A percentile compares a stretch with the other conserved stretches of the same genome.
phyloP scores from a whole-genome alignment of 2,329 filamentous ascomycete genomes.

The Sporothrix schenckii region DNA sequence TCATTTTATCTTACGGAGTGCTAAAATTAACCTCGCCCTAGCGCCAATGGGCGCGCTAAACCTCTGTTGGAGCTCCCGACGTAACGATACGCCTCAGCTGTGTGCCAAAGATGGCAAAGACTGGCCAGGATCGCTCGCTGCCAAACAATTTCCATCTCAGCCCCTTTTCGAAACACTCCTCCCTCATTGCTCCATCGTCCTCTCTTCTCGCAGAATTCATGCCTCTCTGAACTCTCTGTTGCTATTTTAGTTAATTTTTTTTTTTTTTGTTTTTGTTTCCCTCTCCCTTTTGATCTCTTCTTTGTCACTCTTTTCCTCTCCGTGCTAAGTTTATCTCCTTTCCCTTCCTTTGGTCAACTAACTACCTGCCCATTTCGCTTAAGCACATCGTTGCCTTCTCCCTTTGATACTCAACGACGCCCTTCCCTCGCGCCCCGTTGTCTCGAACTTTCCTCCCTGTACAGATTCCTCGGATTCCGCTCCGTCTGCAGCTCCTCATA shows the following conservation, averaged over 20 bases:
- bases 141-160: conserved; percentile 18
- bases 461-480: background rate
- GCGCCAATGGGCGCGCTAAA: conserved; percentile 1
- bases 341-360: background rate
- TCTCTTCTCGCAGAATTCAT: background rate
- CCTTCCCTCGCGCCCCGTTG: background rate
- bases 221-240: background rate
- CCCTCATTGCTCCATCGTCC: background rate
- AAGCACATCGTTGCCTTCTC: background rate
- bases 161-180: conserved; percentile 27
- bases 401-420: background rate
- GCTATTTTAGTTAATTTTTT: background rate
- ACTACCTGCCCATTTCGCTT: background rate
- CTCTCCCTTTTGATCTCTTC: background rate
- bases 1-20: background rate
- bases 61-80: background rate
- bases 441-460: conserved; percentile 8
- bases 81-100: conserved; percentile 25
- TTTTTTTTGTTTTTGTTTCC: too few relatives aligned
- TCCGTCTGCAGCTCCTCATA: conserved; percentile 13
- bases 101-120: background rate
- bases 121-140: background rate
- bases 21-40: conserved; percentile 27
- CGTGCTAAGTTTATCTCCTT: background rate
- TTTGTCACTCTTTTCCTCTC: background rate